Conservation (phyloP, 169 alveolate genomes). For the Sarcocystis neurona region DNA sequence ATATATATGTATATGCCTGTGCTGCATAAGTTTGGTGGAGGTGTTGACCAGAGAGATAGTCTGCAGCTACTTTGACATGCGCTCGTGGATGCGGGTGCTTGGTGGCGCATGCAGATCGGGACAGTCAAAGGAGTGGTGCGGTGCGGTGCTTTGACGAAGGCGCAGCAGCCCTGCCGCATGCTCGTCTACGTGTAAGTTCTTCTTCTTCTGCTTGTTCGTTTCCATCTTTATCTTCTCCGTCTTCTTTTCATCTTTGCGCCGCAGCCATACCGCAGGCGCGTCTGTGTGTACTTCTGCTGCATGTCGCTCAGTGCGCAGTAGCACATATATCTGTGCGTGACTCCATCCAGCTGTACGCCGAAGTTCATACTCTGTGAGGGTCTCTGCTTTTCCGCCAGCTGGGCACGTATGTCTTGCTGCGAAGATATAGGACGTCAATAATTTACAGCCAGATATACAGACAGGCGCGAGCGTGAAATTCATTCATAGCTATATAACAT, state of each 20-base stretch:
- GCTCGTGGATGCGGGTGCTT: not conserved
- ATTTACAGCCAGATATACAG: too few relatives aligned
- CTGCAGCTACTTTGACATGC: too few relatives aligned
- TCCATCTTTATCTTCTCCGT: not conserved
- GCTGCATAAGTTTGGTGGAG: too few relatives aligned
- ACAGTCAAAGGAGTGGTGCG: conserved; percentile 51
- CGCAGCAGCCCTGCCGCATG: conserved; percentile 45
- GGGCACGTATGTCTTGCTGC: not conserved
- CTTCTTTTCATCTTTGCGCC: too few relatives aligned
- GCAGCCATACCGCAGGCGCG: conserved; percentile 22
- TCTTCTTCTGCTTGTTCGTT: not conserved
- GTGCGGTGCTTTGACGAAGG: conserved; percentile 55
- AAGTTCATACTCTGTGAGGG: too few relatives aligned
- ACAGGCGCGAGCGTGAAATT: too few relatives aligned
- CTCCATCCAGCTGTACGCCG: not conserved
- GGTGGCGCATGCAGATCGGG: conserved; percentile 17
- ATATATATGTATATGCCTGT: too few relatives aligned
- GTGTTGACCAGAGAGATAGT: too few relatives aligned
- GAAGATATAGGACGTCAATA: too few relatives aligned
- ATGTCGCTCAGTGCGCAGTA: not conserved
- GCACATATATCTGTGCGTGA: not conserved
- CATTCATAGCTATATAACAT: too few relatives aligned
- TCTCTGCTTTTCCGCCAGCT: not conserved
- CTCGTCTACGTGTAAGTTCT: conserved; percentile 45
- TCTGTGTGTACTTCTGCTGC: too few relatives aligned